Base-by-base conservation (phyloP, 164 flowering plant species). In the Sextonia rubra region DNA sequence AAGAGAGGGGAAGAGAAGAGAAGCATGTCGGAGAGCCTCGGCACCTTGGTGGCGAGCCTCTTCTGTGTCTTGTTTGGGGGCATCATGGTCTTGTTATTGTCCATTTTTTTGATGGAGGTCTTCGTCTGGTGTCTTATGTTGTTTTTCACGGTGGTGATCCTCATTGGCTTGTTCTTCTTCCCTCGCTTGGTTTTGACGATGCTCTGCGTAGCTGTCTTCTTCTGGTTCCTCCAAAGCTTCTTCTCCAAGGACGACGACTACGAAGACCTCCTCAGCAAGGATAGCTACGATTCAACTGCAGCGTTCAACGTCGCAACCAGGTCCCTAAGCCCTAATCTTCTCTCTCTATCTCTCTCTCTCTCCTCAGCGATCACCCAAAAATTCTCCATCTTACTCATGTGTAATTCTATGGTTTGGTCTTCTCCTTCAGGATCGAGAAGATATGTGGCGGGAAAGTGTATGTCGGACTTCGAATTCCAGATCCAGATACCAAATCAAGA, bases 391-490 rank as follows among this genome's bases (percentile, higher is more conserved):
- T 20, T 27, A 60, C 25, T 66, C 63, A 1, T 0, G n/a, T 69
- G 27, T 32, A 65, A 32, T 52, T 74, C 20, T 12, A 12, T 2
- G 9, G 25, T 64, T 27, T 15, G 8, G 17, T 17, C 15, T 64
- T 27, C 12, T 18, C 69, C 11, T 71, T 49, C 56, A 92, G 98
- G 73, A 74, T 90, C 47, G 91, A 92, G 79, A 90, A 91, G 87
- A 77, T 92, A 29, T 87, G 83, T 70, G 92, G 87, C 44, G 99
- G 98, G n/a, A 95, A 86, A 69, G 93, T 78, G 1, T 89, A 85
- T 74, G 83, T 84, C 12, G 99, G 97, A 11, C 91, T 92, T 74
- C 89, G 87, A 74, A 91, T 95, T 78, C 99, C 98, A 0, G 98
- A 94, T 78, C 78, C 87, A 12, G 98, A 91, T 60, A 79, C 90